Percentiles rank a stretch among this genome's conserved stretches.
These are phyloP conservation scores for Lupinus albus DNA, from an alignment of 306 rosid species.

Conservation along the genomic window DNA sequence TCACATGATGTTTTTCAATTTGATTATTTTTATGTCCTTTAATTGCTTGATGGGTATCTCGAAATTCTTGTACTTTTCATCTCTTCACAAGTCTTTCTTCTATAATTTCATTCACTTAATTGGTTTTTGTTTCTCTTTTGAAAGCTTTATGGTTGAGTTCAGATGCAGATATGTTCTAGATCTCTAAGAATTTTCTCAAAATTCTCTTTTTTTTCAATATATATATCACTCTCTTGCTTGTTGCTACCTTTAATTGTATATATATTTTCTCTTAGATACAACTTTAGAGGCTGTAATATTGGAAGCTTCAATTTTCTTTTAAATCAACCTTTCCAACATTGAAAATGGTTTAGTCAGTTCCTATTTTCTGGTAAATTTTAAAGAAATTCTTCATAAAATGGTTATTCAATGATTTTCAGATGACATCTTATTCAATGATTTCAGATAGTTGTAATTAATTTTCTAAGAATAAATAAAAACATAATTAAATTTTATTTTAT, in stretches of 20 bases:
- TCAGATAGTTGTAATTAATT: too few species aligned
- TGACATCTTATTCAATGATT: too few species aligned
- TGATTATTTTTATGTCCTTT: too few species aligned
- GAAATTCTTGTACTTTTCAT: slow-evolving; percentile 32
- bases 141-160: background rate
- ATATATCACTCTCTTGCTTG: background rate
- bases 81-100: background rate
- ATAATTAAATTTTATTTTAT: too few species aligned
- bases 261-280: slow-evolving; percentile 40
- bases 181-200: slow-evolving; percentile 35
- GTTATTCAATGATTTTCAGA: background rate
- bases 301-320: background rate
- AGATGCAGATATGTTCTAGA: slow-evolving; percentile 34
- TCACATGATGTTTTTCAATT: slow-evolving; percentile 3
- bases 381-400: slow-evolving; percentile 22
- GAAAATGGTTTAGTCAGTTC: slow-evolving; percentile 7
- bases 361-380: slow-evolving; percentile 27
- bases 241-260: background rate
- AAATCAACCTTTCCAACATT: background rate
- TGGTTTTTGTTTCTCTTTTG: background rate
- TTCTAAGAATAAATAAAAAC: too few species aligned
- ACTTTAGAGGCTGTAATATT: slow-evolving; percentile 27
- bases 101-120: background rate
- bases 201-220: slow-evolving; percentile 27
- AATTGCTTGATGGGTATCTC: slow-evolving; percentile 15